Evolutionary conservation across 2,329 filamentous ascomycete species (phyloP), one percentile per base, ranked within the genome.

Genomic region (Elsinoe necatrix): DNA sequence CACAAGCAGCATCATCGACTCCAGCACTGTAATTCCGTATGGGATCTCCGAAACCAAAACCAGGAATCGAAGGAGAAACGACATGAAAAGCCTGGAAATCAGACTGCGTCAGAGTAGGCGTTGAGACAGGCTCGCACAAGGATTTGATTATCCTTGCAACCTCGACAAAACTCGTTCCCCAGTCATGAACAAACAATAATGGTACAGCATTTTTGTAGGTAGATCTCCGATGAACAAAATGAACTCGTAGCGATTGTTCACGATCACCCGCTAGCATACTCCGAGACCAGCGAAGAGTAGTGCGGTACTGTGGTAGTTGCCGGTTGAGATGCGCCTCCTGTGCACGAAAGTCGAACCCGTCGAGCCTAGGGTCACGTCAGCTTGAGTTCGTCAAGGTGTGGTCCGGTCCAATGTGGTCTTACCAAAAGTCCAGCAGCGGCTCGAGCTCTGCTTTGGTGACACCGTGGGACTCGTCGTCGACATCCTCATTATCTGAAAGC

Each of bases 31-130:
- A 76, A 56, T 73, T 73, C 0, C 74, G 71, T 37, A 84, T 73
- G 1, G 82, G 73, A 66, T 86, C 83, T 66, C 83, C 85, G 64
- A 87, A 87, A 14, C 82, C 84, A 45, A 85, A 72, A 0, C 83
- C 84, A 0, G 84, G 83, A 18, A 87, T 75, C 42, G 80, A 82
- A 1, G 84, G 84, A 18, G 81, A 79, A 18, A 87, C 77, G n/a
- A 87, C 65, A 63, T 87, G 81, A 63, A 87, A 87, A 0, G 81
- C 75, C 58, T 80, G 78, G 3, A 64, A 62, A 18, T 62, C 58
- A 12, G 64, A 60, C 31, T 61, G 58, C 12, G 60, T 63, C 37
- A 57, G 35, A 4, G 64, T 63, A n/a, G 55, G 67, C 63, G 62
- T 69, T 66, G 68, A 75, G 8, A 77, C 69, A 1, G 82, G 81